Conservation (phyloP, 2,329 filamentous ascomycete species). For the Dactylella cylindrospora region DNA sequence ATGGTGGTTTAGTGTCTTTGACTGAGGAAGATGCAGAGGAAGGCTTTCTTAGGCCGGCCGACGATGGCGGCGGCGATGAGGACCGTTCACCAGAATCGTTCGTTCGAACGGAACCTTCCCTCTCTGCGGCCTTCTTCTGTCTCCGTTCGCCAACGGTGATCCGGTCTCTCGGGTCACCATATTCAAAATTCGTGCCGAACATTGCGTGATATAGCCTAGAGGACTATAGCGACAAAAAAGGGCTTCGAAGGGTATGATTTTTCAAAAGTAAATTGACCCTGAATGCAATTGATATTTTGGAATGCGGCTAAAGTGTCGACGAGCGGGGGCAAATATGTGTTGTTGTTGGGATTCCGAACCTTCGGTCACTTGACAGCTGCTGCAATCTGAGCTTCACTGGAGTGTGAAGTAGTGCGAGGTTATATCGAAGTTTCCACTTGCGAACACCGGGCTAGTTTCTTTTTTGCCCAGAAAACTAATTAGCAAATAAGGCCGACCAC, state of each 20-base stretch:
- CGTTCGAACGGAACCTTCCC: slow-evolving; percentile 41
- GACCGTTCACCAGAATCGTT: slow-evolving; percentile 40
- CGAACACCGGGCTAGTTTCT: slow-evolving; percentile 19
- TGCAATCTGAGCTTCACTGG: too few species aligned
- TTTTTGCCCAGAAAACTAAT: slow-evolving; percentile 13
- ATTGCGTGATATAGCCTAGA: slow-evolving; percentile 21
- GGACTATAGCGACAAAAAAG: too few species aligned
- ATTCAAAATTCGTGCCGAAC: slow-evolving; percentile 37
- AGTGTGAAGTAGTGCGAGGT: too few species aligned
- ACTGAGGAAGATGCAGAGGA: slow-evolving; percentile 25
- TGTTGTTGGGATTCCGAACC: too few species aligned
- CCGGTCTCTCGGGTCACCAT: slow-evolving; percentile 42
- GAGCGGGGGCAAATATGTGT: too few species aligned
- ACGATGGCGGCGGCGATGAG: slow-evolving; percentile 29
- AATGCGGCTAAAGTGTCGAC: too few species aligned
- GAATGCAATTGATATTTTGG: too few species aligned
- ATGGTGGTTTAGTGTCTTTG: slow-evolving; percentile 17
- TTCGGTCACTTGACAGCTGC: too few species aligned
- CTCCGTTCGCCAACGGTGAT: slow-evolving; percentile 43
- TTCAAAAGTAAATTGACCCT: too few species aligned
- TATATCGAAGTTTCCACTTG: slow-evolving; percentile 17
- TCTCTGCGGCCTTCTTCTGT: slow-evolving; percentile 30
- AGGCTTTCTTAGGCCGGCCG: slow-evolving; percentile 24
- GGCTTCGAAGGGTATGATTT: too few species aligned
- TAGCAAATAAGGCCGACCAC: slow-evolving; percentile 32